Base-by-base conservation (phyloP, 2,329 filamentous ascomycete genomes). In the Pyrenophora graminea region DNA sequence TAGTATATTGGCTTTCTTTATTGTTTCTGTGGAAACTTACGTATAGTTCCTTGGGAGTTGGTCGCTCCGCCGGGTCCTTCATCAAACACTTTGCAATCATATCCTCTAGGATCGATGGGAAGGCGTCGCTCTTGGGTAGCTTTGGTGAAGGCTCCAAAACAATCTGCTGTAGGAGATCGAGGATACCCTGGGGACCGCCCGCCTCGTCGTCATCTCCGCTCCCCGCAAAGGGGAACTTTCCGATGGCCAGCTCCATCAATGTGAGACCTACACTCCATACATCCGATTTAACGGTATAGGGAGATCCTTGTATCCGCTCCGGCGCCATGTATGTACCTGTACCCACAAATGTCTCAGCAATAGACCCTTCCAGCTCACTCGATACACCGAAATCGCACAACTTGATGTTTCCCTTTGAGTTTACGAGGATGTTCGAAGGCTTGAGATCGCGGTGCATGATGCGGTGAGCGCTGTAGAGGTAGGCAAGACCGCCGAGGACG, bases 361-460 rank as follows among this genome's bases (percentile, higher is more conserved):
- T 91, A 4, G 94, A 97, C 77, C 97, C 97, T 72, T 97, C 91
- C 13, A 97, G 84, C 75, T 99, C 94, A 61, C 92, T 94, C 4
- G 93, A 97, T n/a, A 99, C 94, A 64, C 94, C 94, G 72, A 99
- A 99, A 74, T 99, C 94, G 76, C 93, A 97, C 5, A 99, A 84
- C 77, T 99, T 99, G 81, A 99, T 97, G 62, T 88, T 85, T 10
- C 94, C 94, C 48, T 87, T 85, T 15, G 92, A 97, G 79, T 97
- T 97, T 69, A 97, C 90, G 21, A 99, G 81, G 51, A 99, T 92
- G 72, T 99, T 99, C 38, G 94, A 97, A 1, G 94, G 94, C 70
- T 99, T 99, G 78, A 99, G 95, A 73, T 99, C 94, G 75, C 94
- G 86, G 74, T 99, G 94, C 92, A 99, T 97, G 72, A 99, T 99